phyloP scores from a whole-genome alignment of 768 basidiomycete genomes.

The Hygrophoropsis aurantiaca region DNA sequence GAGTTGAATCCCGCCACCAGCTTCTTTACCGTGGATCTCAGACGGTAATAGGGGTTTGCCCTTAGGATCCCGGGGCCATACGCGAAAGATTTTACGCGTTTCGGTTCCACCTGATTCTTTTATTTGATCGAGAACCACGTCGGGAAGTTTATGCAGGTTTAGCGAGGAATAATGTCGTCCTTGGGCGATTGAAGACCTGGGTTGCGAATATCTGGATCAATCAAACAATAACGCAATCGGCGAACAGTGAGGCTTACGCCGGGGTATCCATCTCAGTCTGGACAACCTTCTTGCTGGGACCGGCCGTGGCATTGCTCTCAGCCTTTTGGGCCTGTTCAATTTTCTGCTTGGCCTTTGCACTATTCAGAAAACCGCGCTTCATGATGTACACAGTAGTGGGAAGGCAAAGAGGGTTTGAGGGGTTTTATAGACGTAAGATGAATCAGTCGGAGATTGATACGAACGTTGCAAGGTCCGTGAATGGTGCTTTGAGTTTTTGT shows the following conservation, averaged over 20 bases:
- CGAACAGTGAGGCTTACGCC: neutral
- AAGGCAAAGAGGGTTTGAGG: too few relatives aligned
- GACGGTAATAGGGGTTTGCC: conserved; percentile 2
- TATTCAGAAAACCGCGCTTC: conserved; percentile 22
- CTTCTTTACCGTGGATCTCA: conserved; percentile 14
- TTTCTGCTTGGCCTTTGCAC: conserved; percentile 5
- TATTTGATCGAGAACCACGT: neutral
- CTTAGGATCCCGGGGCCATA: conserved; percentile 23
- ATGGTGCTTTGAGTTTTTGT: too few relatives aligned
- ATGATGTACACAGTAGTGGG: conserved; percentile 5
- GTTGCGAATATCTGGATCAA: neutral
- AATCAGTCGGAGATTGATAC: too few relatives aligned
- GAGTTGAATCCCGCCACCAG: conserved; percentile 15
- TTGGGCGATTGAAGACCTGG: neutral
- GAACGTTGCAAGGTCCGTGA: too few relatives aligned
- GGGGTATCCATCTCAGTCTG: conserved; percentile 2
- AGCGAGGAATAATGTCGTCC: neutral
- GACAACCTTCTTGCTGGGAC: conserved; percentile 1
- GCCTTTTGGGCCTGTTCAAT: conserved; percentile 6
- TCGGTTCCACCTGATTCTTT: neutral
- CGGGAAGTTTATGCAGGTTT: conserved; percentile 4
- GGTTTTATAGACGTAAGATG: too few relatives aligned
- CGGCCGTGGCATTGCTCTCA: neutral
- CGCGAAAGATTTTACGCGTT: conserved; percentile 19
- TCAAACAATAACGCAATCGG: neutral